Evolutionary conservation across 2,329 filamentous ascomycete genomes (phyloP).

Genomic region (Purpureocillium takamizusanense): DNA sequence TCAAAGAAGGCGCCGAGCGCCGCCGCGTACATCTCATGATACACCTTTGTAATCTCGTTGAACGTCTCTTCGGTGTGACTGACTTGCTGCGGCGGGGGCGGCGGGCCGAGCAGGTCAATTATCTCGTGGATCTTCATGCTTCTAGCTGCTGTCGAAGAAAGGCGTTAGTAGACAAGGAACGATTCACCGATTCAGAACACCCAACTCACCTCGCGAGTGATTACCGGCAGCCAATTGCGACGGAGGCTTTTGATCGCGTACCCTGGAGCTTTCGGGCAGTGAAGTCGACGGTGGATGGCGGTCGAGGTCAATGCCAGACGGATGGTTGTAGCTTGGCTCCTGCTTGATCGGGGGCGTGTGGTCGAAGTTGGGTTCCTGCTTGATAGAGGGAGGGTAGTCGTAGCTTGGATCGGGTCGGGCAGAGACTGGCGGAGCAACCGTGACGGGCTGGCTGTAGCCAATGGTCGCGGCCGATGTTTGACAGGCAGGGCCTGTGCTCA

Average conservation of each 20-base stretch:
- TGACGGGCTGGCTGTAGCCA: constrained; percentile 24
- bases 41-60: constrained; percentile 62
- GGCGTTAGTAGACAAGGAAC: neutral
- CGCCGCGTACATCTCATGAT: constrained; percentile 65
- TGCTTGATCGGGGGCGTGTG: constrained; percentile 17
- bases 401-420: constrained; percentile 27
- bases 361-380: constrained; percentile 33
- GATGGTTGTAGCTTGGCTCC: constrained; percentile 43
- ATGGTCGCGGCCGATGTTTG: constrained; percentile 12
- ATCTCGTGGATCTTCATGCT: constrained; percentile 69
- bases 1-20: constrained; percentile 72
- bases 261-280: constrained; percentile 13
- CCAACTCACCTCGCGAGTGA: constrained; percentile 42
- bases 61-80: constrained; percentile 42
- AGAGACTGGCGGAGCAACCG: constrained; percentile 10
- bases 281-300: constrained; percentile 28
- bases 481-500: constrained; percentile 8
- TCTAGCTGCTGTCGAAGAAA: constrained; percentile 20
- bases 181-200: constrained; percentile 6
- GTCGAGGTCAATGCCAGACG: constrained; percentile 56
- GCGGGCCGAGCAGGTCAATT: constrained; percentile 50
- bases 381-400: constrained; percentile 23
- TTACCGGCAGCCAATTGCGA: constrained; percentile 19
- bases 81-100: constrained; percentile 45
- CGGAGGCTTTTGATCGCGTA: constrained; percentile 15